Evolutionary conservation across 2,329 filamentous ascomycete species (phyloP).

Genomic region (Hyphodiscus sp.): DNA sequence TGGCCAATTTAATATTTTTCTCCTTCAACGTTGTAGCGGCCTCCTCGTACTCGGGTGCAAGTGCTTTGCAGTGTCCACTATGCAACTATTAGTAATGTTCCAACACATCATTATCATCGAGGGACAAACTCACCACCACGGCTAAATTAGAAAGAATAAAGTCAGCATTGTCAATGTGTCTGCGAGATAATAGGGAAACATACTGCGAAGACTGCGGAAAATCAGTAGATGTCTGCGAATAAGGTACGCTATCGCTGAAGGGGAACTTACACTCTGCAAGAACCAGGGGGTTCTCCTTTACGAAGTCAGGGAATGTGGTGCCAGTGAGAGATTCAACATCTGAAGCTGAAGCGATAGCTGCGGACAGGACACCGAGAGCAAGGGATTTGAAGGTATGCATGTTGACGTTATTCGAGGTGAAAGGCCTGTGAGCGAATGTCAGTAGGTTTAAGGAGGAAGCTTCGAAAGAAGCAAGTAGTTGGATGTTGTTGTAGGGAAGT

Average conservation of each 20-base stretch:
- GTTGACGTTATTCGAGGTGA: slow-evolving; percentile 6
- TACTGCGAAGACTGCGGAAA: slow-evolving; percentile 72
- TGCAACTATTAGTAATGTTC: slow-evolving; percentile 22
- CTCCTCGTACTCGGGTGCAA: slow-evolving; percentile 86
- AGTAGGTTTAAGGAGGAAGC: not conserved
- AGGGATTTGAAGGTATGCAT: slow-evolving; percentile 30
- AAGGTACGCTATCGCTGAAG: not conserved
- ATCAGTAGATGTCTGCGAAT: slow-evolving; percentile 15
- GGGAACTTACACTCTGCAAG: slow-evolving; percentile 81
- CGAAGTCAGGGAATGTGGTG: slow-evolving; percentile 80
- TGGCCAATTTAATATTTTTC: slow-evolving; percentile 78
- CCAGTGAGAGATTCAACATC: slow-evolving; percentile 82
- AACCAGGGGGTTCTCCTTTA: slow-evolving; percentile 80
- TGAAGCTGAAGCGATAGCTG: slow-evolving; percentile 58
- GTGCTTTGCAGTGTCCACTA: slow-evolving; percentile 90
- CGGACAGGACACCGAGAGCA: slow-evolving; percentile 29
- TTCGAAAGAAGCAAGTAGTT: not conserved
- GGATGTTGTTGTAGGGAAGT: not conserved
- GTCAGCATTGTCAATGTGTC: slow-evolving; percentile 22
- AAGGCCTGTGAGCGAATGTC: not conserved
- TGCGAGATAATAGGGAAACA: slow-evolving; percentile 54
- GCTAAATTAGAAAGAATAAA: slow-evolving; percentile 20
- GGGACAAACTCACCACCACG: slow-evolving; percentile 30
- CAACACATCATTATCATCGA: slow-evolving; percentile 15
- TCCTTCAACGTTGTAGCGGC: slow-evolving; percentile 79